Evolutionary conservation across 164 flowering plant species (phyloP), one percentile per base, ranked within the genome.

Genomic region (Tetracentron sinense): DNA sequence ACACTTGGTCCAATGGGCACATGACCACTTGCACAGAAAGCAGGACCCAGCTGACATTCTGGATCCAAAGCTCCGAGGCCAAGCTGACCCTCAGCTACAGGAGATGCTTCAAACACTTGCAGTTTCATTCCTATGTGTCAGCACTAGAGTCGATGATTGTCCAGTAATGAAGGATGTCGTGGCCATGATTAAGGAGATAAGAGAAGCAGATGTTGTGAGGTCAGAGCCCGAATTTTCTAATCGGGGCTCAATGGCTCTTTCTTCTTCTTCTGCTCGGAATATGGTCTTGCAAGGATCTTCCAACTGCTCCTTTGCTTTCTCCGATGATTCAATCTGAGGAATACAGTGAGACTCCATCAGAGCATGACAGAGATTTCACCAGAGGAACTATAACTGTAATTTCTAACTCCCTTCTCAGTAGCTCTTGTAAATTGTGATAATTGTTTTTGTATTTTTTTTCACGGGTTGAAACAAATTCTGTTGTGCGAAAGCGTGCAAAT

Each of bases 161-260:
- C 99, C 97, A 0, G 71, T 58, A 53, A 95, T 95, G 97, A 91
- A 86, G 62, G 97, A 95, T 51, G 85, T 88, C 0, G 97, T 85
- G 0, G 97, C 96, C 0, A 83, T 95, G 92, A 92, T 95, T n/a
- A 84, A 76, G 66, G 97, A 89, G 72, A 95, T 95, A 49, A 63
- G 85, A 49, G 82, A 79, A 4, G 70, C 68, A 23, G 90, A 89
- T 14, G 48, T 68, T 0, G 42, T 31, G 31, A 74, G 81, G 62
- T 29, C 76, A 4, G 88, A 79, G 6, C 11, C 68, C 0, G 86
- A 81, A 16, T 17, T 69, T 42, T 49, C 62, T 22, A 83, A 86
- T 75, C 74, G 65, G 1, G 67, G 44, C 21, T 28, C 66, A 10
- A 16, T 70, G 27, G 65, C 69, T 17, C 50, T 61, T 21, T 66